Base-by-base conservation (phyloP, 2,329 filamentous ascomycete species). In the Corynespora cassiicola region DNA sequence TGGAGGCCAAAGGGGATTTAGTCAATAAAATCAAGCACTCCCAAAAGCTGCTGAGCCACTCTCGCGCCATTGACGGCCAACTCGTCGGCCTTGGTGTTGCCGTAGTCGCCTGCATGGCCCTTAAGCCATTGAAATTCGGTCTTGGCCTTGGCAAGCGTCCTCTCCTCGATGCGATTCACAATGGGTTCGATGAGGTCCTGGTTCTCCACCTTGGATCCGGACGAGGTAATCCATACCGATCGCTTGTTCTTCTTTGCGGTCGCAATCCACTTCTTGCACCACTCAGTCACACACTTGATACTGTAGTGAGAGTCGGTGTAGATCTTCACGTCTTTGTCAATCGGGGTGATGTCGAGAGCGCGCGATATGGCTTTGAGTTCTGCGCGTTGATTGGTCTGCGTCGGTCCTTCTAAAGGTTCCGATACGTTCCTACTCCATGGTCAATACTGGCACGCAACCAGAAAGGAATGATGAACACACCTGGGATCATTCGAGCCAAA, bases 331-430 rank as follows among this genome's bases (percentile, higher is more conserved):
- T 83, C 76, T 40, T 87, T 79, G 41, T 85, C 76, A 11, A 80
- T 70, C 1, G 88, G 85, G 2, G 85, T 83, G 29, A 86, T 80
- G 58, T 96, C 84, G 15, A 97, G 76, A 1, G 91, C 91, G 40
- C 91, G 86, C 19, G 88, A 75, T 47, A 97, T 86, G 6, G 90
- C 94, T 16, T 88, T 91, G 42, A 99, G 76, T 72, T 99, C 94
- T n/a, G 92, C 94, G 3, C 94, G 87, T 67, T 97, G 90, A 65
- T 99, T 99, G 1, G 94, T 97, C 70, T 97, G 94, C 7, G 78
- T 76, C 11, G 78, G 75, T 33, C 90, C 90, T 34, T 77, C 70
- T 2, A 96, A 79, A 4, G 84, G 82, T 68, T 95, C 90, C 9
- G 88, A 88, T 16, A 95, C 70, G 57, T 87, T 87, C 52, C 82